These are phyloP conservation scores for Climacium dendroides DNA, from an alignment of 225 moss, liverwort and hornwort species.

Conservation along the genomic window DNA sequence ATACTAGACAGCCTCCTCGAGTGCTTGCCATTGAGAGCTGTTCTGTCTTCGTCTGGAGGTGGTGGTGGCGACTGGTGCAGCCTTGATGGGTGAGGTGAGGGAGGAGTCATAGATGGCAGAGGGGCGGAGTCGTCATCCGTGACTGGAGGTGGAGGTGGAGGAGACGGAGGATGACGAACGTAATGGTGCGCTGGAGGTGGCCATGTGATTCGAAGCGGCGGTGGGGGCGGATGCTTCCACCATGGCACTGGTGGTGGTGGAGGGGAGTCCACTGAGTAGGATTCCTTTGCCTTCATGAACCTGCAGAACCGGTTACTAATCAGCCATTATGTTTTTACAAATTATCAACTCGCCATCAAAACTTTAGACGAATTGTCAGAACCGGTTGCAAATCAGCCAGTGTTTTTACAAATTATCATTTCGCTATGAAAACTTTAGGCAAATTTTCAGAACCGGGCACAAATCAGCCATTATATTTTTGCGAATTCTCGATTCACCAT, in stretches of 20 bases:
- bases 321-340: background rate
- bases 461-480: too few species aligned
- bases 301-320: background rate
- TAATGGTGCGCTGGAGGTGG: conserved; percentile 2
- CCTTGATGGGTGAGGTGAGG: background rate
- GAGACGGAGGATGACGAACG: background rate
- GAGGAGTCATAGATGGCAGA: background rate
- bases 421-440: background rate
- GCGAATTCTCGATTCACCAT: background rate
- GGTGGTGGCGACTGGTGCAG: background rate
- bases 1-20: background rate
- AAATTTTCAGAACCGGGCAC: background rate
- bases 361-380: background rate
- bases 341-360: background rate
- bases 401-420: background rate
- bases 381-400: background rate
- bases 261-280: background rate
- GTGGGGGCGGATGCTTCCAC: conserved; percentile 17
- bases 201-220: background rate
- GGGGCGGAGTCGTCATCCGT: background rate
- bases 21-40: background rate
- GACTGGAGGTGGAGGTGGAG: conserved; percentile 4
- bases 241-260: background rate
- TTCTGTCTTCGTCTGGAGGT: background rate
- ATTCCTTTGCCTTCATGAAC: background rate